phyloP scores from a whole-genome alignment of 129 eudicot genomes.

The Lonicera japonica region DNA sequence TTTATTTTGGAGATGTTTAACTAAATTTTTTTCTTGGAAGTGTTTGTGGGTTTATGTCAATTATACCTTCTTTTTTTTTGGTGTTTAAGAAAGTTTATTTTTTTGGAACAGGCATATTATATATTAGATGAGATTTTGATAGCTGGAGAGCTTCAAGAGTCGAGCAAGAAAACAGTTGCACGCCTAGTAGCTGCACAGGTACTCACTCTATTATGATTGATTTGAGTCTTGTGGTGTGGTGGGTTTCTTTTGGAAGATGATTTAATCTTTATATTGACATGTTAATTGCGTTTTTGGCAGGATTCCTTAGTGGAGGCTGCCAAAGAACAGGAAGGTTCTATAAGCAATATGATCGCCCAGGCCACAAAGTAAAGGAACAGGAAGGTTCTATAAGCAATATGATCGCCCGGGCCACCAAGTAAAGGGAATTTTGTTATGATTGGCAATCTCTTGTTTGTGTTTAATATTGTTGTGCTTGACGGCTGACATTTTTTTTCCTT shows the following conservation, averaged over 20 bases:
- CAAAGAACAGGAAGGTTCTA: conserved; percentile 60
- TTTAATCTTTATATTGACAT: conserved; percentile 1
- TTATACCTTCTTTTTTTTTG: neutral
- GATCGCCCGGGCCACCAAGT: conserved; percentile 43
- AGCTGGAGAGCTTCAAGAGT: conserved; percentile 94
- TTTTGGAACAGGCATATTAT: conserved; percentile 56
- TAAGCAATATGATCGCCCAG: conserved; percentile 63
- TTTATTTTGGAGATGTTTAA: neutral
- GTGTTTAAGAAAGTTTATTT: neutral
- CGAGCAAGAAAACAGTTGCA: conserved; percentile 81
- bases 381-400: conserved; percentile 55
- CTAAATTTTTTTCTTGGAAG: neutral
- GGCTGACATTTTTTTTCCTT: neutral
- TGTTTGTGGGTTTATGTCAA: neutral
- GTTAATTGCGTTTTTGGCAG: conserved; percentile 25
- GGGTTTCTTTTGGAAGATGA: neutral
- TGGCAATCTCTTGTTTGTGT: neutral
- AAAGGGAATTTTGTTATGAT: neutral
- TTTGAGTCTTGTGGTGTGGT: conserved; percentile 1
- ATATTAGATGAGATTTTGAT: conserved; percentile 79
- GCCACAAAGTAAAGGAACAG: conserved; percentile 78
- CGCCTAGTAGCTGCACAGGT: conserved; percentile 80
- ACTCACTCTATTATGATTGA: neutral
- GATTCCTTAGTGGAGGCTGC: conserved; percentile 83
- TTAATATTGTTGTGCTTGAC: neutral